phyloP scores from a whole-genome alignment of 257 asterid species.

The Haberlea rhodopensis region DNA sequence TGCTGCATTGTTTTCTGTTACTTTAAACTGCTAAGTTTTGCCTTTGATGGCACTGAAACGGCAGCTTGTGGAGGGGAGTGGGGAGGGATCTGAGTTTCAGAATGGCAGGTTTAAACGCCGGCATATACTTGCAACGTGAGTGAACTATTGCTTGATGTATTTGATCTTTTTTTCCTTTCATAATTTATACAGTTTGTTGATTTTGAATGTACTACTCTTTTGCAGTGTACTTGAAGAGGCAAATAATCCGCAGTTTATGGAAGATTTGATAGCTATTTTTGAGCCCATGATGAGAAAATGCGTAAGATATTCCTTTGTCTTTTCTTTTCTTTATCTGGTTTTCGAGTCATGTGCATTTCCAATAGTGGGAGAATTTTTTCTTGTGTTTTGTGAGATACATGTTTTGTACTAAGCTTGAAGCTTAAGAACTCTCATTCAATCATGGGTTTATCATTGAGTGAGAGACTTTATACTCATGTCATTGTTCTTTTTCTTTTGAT shows the following conservation, averaged over 20 bases:
- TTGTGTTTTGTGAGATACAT: neutral
- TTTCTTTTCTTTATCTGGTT: too few species aligned
- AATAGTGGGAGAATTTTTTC: neutral
- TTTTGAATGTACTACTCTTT: neutral
- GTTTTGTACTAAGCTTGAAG: neutral
- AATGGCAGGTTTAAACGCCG: slow-evolving; percentile 30
- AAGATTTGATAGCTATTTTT: slow-evolving; percentile 27
- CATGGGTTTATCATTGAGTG: neutral
- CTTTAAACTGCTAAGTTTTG: neutral
- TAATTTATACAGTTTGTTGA: neutral
- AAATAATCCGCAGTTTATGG: slow-evolving; percentile 18
- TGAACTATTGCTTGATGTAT: neutral
- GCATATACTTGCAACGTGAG: slow-evolving; percentile 19
- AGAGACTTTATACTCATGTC: neutral
- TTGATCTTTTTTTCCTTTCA: neutral
- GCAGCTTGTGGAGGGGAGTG: slow-evolving; percentile 26
- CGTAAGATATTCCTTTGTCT: slow-evolving; percentile 25
- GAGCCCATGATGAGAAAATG: slow-evolving; percentile 33
- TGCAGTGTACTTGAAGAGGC: slow-evolving; percentile 28
- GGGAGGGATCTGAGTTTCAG: slow-evolving; percentile 32
- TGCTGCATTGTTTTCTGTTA: neutral
- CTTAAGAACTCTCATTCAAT: neutral
- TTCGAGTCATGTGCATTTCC: neutral
- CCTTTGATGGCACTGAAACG: slow-evolving; percentile 46
- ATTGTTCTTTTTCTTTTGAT: neutral